A percentile compares a stretch with the other conserved stretches of the same genome.
Conservation (phyloP, 2,329 filamentous ascomycete genomes). For the Cladophialophora yegresii region DNA sequence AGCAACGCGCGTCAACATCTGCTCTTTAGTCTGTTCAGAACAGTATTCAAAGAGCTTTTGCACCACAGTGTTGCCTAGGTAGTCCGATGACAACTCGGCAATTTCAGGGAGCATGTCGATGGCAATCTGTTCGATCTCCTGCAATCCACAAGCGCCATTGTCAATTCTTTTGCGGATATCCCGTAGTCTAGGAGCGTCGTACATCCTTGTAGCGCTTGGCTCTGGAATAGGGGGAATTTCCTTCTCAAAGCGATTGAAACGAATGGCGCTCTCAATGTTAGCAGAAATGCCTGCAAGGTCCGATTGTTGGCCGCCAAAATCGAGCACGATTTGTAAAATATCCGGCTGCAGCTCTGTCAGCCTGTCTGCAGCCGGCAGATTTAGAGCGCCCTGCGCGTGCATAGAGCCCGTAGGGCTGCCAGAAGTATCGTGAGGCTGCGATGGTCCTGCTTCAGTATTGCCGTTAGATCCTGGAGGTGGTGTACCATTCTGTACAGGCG, state of each 20-base stretch:
- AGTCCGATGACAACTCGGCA: slow-evolving; percentile 90
- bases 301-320: slow-evolving; percentile 82
- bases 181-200: slow-evolving; percentile 90
- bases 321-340: slow-evolving; percentile 80
- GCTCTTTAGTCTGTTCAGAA: slow-evolving; percentile 83
- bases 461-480: slow-evolving; percentile 73
- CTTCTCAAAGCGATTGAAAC: slow-evolving; percentile 69
- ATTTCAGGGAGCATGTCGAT: slow-evolving; percentile 95
- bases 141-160: slow-evolving; percentile 80
- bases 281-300: slow-evolving; percentile 71
- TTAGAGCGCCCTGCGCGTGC: slow-evolving; percentile 29
- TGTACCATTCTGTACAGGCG: slow-evolving; percentile 84
- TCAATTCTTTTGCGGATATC: slow-evolving; percentile 98
- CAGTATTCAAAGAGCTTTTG: slow-evolving; percentile 98
- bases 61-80: slow-evolving; percentile 97
- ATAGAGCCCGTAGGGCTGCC: slow-evolving; percentile 37
- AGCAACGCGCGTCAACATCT: slow-evolving; percentile 84
- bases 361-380: slow-evolving; percentile 53
- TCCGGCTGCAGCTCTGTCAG: slow-evolving; percentile 78
- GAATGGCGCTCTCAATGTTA: slow-evolving; percentile 74
- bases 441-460: slow-evolving; percentile 23
- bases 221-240: slow-evolving; percentile 91
- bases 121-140: slow-evolving; percentile 90
- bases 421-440: slow-evolving; percentile 39
- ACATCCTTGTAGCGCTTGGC: slow-evolving; percentile 81